These are phyloP conservation scores for Pneumocystis wakefieldiae DNA, from an alignment of 1,139 yeast species.

Conservation along the genomic window DNA sequence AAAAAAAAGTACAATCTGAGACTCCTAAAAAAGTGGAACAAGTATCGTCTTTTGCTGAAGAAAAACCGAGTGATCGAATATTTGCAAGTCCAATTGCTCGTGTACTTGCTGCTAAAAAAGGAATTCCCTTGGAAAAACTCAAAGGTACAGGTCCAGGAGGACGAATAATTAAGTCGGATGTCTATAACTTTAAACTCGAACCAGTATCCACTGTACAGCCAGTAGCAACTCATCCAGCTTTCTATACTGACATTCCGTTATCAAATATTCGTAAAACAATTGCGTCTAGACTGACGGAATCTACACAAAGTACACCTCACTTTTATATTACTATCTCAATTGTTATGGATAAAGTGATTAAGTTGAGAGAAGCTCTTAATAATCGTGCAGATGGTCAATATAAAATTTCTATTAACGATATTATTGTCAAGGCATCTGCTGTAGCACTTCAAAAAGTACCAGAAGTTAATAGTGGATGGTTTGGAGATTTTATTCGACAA, in stretches of 20 bases:
- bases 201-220: conserved; percentile 31
- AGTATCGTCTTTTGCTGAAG: conserved; percentile 15
- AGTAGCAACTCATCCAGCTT: conserved; percentile 33
- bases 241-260: conserved; percentile 71
- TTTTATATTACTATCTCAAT: conserved; percentile 79
- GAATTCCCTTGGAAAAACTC: conserved; percentile 68
- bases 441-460: conserved; percentile 84
- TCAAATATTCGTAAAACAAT: conserved; percentile 88
- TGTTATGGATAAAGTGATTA: conserved; percentile 77
- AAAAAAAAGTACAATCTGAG: not conserved
- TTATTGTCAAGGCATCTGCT: conserved; percentile 86
- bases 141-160: conserved; percentile 93
- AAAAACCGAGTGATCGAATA: conserved; percentile 41
- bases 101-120: conserved; percentile 82
- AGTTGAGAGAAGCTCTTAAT: conserved; percentile 81
- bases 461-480: conserved; percentile 86
- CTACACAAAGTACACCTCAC: conserved; percentile 78
- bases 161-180: conserved; percentile 80
- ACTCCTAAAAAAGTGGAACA: conserved; percentile 7
- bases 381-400: conserved; percentile 73
- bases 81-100: conserved; percentile 93
- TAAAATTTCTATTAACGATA: conserved; percentile 86
- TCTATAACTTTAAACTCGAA: conserved; percentile 46
- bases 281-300: conserved; percentile 73
- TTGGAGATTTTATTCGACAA: conserved; percentile 79